phyloP scores from a whole-genome alignment of 768 basidiomycete genomes.

The Phallus indusiatus region DNA sequence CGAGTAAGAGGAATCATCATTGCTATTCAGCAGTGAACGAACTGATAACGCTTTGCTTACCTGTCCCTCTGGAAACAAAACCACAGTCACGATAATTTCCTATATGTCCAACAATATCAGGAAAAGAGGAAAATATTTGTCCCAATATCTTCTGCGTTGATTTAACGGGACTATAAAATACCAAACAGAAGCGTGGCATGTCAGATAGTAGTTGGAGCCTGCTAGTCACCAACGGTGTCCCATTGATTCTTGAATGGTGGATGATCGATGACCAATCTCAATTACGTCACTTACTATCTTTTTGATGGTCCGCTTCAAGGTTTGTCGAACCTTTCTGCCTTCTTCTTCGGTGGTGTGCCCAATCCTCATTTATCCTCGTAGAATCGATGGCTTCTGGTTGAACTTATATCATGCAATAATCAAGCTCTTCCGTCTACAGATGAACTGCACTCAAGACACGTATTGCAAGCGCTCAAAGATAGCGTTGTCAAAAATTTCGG shows the following conservation, averaged over 20 bases:
- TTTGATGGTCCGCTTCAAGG: slow-evolving; percentile 68
- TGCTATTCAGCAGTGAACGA: neutral
- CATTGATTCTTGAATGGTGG: no score
- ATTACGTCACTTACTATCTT: neutral
- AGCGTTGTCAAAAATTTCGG: slow-evolving; percentile 69
- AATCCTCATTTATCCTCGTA: slow-evolving; percentile 20
- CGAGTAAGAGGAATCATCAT: neutral
- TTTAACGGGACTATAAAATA: slow-evolving; percentile 40
- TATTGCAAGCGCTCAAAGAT: slow-evolving; percentile 62
- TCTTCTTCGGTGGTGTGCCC: neutral
- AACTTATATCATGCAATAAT: slow-evolving; percentile 47
- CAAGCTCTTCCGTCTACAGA: slow-evolving; percentile 15
- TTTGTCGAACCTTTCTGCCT: slow-evolving; percentile 15
- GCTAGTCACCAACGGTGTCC: no score
- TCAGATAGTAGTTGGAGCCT: neutral
- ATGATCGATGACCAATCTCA: neutral
- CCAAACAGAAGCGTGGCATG: slow-evolving; percentile 34
- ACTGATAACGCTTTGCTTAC: slow-evolving; percentile 23
- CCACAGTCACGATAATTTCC: slow-evolving; percentile 45
- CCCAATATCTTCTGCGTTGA: slow-evolving; percentile 33
- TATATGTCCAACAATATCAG: slow-evolving; percentile 39
- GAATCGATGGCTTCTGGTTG: slow-evolving; percentile 87
- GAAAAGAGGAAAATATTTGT: slow-evolving; percentile 36
- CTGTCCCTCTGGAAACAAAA: slow-evolving; percentile 45
- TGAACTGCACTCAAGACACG: slow-evolving; percentile 48